Evolutionary conservation across 2,329 filamentous ascomycete species (phyloP).

Genomic region (Lasiodiplodia gonubiensis): DNA sequence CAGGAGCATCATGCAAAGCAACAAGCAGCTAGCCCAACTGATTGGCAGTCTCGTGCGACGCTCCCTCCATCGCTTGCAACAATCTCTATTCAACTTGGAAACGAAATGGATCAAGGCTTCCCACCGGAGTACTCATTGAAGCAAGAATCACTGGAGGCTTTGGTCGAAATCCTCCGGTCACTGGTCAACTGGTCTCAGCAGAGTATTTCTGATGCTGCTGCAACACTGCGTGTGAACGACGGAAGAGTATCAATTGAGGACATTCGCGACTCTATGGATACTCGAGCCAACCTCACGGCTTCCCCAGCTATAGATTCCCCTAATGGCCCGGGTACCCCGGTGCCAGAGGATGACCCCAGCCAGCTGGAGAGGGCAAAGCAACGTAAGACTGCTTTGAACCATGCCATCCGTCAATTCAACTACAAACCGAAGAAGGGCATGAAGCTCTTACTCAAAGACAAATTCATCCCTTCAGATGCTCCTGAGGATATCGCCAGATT

Average conservation of each 20-base stretch:
- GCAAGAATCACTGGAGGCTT: slow-evolving; percentile 81
- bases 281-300: slow-evolving; percentile 46
- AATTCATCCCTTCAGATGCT: slow-evolving; percentile 81
- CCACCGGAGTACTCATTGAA: slow-evolving; percentile 93
- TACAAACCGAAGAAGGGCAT: slow-evolving; percentile 96
- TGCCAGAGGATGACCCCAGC: slow-evolving; percentile 83
- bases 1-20: slow-evolving; percentile 75
- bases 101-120: slow-evolving; percentile 70
- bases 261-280: slow-evolving; percentile 77
- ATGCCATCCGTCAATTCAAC: slow-evolving; percentile 91
- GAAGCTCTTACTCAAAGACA: slow-evolving; percentile 80
- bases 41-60: slow-evolving; percentile 87
- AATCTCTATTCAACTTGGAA: slow-evolving; percentile 66
- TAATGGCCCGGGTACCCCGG: slow-evolving; percentile 34
- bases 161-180: slow-evolving; percentile 87
- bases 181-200: slow-evolving; percentile 92
- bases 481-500: slow-evolving; percentile 86
- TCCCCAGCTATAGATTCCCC: slow-evolving; percentile 21
- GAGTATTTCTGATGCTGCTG: slow-evolving; percentile 56
- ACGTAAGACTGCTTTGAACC: slow-evolving; percentile 87
- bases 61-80: slow-evolving; percentile 86
- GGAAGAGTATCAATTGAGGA: slow-evolving; percentile 62
- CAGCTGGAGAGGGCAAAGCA: slow-evolving; percentile 96
- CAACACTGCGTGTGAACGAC: slow-evolving; percentile 47
- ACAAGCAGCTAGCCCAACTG: slow-evolving; percentile 57